Conservation (phyloP, 1,284 basidiomycete genomes). For the Malassezia caprae region DNA sequence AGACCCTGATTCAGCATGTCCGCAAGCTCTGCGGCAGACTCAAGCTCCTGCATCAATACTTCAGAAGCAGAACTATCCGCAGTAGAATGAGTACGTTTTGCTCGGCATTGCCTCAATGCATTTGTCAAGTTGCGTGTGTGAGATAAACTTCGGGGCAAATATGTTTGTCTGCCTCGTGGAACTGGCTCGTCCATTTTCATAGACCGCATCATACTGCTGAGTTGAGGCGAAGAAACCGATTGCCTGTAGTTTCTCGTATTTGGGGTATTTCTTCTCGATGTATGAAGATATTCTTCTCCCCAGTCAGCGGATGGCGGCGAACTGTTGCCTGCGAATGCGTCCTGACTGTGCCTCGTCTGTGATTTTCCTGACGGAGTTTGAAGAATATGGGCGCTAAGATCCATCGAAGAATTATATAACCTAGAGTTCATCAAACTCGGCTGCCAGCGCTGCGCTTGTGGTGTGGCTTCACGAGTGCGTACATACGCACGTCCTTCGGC, state of each 20-base stretch:
- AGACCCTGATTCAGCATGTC: slow-evolving; percentile 31
- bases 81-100: neutral
- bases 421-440: neutral
- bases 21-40: slow-evolving; percentile 21
- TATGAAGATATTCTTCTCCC: slow-evolving; percentile 7
- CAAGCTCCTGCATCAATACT: slow-evolving; percentile 17
- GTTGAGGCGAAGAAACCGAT: neutral
- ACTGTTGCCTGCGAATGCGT: neutral
- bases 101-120: neutral
- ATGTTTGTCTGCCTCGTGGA: neutral
- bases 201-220: neutral
- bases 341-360: neutral
- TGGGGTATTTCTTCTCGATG: neutral
- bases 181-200: neutral
- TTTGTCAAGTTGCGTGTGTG: neutral
- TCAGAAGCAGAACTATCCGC: neutral
- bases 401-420: neutral
- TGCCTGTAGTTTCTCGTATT: neutral
- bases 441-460: neutral
- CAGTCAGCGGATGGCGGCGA: neutral
- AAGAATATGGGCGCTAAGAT: neutral
- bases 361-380: neutral
- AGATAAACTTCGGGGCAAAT: neutral
- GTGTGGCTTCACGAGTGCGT: neutral
- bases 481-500: neutral